Evolutionary conservation across 2,329 filamentous ascomycete species (phyloP).

Genomic region (Zymoseptoria passerinii): DNA sequence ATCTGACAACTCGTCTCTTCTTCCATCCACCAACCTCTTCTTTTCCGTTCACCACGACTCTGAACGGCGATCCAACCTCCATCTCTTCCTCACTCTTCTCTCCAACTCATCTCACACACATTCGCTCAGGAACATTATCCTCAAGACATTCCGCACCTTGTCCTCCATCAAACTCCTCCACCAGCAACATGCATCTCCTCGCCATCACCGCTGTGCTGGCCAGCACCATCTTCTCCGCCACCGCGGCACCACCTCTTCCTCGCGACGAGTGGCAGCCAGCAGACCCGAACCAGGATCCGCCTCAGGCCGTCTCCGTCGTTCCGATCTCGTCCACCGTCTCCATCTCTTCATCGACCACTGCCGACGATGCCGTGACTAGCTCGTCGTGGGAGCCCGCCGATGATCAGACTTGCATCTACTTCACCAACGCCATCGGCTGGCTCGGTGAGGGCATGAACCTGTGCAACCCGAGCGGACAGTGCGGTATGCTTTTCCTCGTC

Average conservation of each 20-base stretch:
- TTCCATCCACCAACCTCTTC: not conserved
- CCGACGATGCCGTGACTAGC: not conserved
- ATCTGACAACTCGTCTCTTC: not conserved
- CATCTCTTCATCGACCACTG: not conserved
- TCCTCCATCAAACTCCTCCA: not conserved
- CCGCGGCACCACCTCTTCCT: not conserved
- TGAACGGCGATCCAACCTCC: not conserved
- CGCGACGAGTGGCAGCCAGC: constrained; percentile 1
- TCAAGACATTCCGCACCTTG: not conserved
- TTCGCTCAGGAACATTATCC: not conserved
- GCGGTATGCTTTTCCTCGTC: constrained; percentile 1
- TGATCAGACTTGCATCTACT: constrained; percentile 6
- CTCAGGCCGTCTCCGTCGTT: not conserved
- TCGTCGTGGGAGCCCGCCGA: not conserved
- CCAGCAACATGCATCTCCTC: not conserved
- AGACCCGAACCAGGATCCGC: not conserved
- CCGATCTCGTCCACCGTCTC: not conserved
- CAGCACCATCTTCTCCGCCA: not conserved
- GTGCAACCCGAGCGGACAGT: constrained; percentile 3
- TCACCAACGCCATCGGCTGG: constrained; percentile 8
- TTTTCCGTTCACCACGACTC: not conserved
- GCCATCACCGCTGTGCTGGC: not conserved
- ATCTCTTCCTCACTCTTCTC: not conserved
- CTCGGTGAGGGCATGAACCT: constrained; percentile 6
- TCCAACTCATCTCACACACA: not conserved